phyloP scores from a whole-genome alignment of 2,329 filamentous ascomycete species.

The Fonsecaea pedrosoi region DNA sequence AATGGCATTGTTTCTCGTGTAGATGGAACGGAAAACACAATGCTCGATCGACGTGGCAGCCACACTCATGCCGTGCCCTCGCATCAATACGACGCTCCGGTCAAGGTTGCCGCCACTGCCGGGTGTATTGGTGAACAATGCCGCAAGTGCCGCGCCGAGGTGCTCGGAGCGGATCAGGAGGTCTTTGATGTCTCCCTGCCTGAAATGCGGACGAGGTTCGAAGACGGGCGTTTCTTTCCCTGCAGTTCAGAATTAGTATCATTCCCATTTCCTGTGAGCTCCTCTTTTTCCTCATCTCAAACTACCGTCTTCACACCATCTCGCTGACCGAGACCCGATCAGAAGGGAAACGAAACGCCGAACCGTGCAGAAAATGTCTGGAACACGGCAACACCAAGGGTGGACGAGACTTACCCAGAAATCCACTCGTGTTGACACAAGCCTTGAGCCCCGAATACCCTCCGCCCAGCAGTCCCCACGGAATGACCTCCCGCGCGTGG shows the following conservation, averaged over 20 bases:
- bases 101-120: constrained; percentile 16
- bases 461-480: neutral
- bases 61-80: constrained; percentile 54
- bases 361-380: neutral
- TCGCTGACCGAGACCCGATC: neutral
- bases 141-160: constrained; percentile 48
- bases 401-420: neutral
- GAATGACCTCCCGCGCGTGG: constrained; percentile 10
- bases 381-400: neutral
- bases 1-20: constrained; percentile 53
- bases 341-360: neutral
- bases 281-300: neutral
- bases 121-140: constrained; percentile 41
- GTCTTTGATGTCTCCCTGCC: constrained; percentile 38
- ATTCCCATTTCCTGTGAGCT: neutral
- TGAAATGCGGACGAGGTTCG: constrained; percentile 9
- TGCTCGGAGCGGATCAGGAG: constrained; percentile 47
- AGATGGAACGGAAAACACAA: constrained; percentile 52
- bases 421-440: constrained; percentile 7
- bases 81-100: constrained; percentile 53
- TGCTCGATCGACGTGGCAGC: constrained; percentile 48
- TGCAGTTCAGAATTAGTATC: neutral
- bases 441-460: neutral
- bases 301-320: neutral
- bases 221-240: constrained; percentile 6